Percentiles rank a stretch among this genome's conserved stretches.
Evolutionary conservation across 257 asterid genomes (phyloP).

Genomic region (Solanum chmielewskii): DNA sequence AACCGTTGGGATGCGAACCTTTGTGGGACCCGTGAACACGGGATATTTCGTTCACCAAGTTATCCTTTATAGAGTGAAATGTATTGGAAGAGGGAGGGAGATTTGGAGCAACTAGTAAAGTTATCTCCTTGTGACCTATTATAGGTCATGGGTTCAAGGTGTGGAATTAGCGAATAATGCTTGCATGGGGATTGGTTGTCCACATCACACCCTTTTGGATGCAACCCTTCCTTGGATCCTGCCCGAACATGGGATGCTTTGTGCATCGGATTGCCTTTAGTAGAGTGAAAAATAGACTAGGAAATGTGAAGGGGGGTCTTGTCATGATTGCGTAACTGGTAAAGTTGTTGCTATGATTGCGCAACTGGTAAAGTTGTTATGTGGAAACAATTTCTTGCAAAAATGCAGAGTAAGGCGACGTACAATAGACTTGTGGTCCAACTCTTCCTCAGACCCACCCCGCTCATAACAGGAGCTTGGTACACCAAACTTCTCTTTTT

Average conservation of each 20-base stretch:
- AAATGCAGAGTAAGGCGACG: not conserved
- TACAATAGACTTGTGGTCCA: not conserved
- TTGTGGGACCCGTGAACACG: not conserved
- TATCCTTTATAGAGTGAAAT: not conserved
- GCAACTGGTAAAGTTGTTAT: no score
- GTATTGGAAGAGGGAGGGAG: not conserved
- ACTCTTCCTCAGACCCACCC: not conserved
- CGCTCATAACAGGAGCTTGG: not conserved
- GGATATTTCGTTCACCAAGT: not conserved
- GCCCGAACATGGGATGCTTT: not conserved
- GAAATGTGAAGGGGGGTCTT: not conserved
- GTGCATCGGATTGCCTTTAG: not conserved
- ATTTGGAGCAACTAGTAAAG: not conserved
- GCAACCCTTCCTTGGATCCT: not conserved
- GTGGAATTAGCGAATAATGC: not conserved
- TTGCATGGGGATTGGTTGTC: not conserved
- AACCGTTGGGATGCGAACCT: not conserved
- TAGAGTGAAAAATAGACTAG: not conserved
- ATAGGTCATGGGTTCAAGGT: not conserved
- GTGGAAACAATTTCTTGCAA: not conserved
- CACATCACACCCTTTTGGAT: not conserved
- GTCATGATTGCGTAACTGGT: not conserved
- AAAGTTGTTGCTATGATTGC: not conserved
- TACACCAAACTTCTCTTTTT: not conserved
- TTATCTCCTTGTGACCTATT: not conserved